Evolutionary conservation across 345 rosid species (phyloP), one percentile per base, ranked within the genome.

Genomic region (Eucalyptus cloeziana): DNA sequence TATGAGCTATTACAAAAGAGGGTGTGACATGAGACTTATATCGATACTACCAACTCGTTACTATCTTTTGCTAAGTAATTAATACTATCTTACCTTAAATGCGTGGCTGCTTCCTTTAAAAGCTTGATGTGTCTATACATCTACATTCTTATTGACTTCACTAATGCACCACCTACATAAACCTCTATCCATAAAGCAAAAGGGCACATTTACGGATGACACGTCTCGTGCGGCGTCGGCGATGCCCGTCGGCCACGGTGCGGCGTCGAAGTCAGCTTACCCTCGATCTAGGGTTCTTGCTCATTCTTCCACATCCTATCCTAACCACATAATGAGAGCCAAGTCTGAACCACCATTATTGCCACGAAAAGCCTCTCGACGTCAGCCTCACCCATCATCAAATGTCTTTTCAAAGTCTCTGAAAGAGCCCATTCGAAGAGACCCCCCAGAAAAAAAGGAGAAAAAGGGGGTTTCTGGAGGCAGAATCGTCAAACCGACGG

Each of bases 241-340:
- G 87, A 30, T 88, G 91, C 88, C 81, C 31, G 64, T 79, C 60
- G 83, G 87, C 60, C 89, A 45, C 88, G 30, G 69, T 21, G 83
- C 83, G 2, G 15, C 25, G 83, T 11, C 30, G 14, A 40, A 76
- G 95, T 94, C 96, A 93, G 91, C 93, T 94, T 90, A 90, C 95
- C 96, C 92, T 62, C 86, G 88, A 88, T 49, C 52, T 22, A 86
- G 92, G 93, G 93, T 10, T 76, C 85, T 11, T 21, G 15, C 85
- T 76, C 85, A 40, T 6, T 22, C 85, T 40, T 40, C 47, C 24
- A 40, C 85, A 22, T 76, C 85, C 85, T 21, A 22, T 76, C 85
- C 85, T 21, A 6, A 76, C 8, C 85, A 37, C 83, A 37, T 11
- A 76, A 21, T 76, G 85, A 76, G 16, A 40, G 45, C 83, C 47